Evolutionary conservation across 2,329 filamentous ascomycete genomes (phyloP).

Genomic region (Aspergillus floridensis): DNA sequence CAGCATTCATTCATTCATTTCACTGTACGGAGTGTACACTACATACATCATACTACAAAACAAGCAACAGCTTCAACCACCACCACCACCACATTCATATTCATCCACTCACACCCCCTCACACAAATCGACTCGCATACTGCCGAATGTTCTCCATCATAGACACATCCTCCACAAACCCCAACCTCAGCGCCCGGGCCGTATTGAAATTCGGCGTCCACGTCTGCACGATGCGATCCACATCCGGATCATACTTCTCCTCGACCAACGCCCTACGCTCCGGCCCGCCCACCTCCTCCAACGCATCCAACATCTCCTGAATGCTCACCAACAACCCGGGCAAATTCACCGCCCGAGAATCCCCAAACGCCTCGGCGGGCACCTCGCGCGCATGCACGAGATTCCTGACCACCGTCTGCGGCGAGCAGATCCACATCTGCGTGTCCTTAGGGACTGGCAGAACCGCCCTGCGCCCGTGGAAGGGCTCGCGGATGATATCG

Average conservation of each 20-base stretch:
- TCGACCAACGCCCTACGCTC: slow-evolving; percentile 53
- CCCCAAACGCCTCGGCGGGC: slow-evolving; percentile 52
- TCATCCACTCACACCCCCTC: no score
- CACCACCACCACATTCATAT: background rate
- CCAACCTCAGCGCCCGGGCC: slow-evolving; percentile 52
- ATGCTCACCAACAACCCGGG: slow-evolving; percentile 57
- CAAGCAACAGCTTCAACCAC: no score
- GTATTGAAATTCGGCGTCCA: slow-evolving; percentile 60
- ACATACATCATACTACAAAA: background rate
- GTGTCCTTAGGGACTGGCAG: slow-evolving; percentile 53
- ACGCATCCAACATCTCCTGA: slow-evolving; percentile 60
- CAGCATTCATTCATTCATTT: background rate
- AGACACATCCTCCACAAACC: slow-evolving; percentile 42
- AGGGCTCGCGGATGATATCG: slow-evolving; percentile 54
- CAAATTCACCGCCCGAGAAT: slow-evolving; percentile 52
- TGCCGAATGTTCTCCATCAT: slow-evolving; percentile 42
- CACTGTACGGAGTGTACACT: background rate
- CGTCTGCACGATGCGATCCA: slow-evolving; percentile 59
- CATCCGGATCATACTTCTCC: slow-evolving; percentile 54
- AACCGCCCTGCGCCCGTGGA: slow-evolving; percentile 50
- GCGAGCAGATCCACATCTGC: slow-evolving; percentile 58
- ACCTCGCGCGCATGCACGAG: slow-evolving; percentile 53
- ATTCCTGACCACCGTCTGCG: slow-evolving; percentile 55
- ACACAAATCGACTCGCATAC: slow-evolving; percentile 31
- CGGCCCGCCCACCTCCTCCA: slow-evolving; percentile 56